Evolutionary conservation across 2,329 filamentous ascomycete species (phyloP).

Genomic region (Aureobasidium uvarum): DNA sequence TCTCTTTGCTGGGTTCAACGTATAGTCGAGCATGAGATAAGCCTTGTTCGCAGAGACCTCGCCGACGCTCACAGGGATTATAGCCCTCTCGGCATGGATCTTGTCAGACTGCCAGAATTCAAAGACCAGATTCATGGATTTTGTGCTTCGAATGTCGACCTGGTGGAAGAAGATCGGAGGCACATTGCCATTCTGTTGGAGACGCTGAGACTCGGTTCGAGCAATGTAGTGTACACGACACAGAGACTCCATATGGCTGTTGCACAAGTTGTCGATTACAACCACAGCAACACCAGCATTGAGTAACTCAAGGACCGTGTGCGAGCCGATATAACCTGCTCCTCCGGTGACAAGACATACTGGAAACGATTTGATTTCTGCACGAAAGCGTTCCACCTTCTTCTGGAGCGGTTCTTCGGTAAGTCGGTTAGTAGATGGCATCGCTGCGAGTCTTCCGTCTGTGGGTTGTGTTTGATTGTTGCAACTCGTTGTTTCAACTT

Average conservation of each 20-base stretch:
- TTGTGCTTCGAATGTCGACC: slow-evolving; percentile 48
- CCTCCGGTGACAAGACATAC: slow-evolving; percentile 25
- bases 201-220: slow-evolving; percentile 38
- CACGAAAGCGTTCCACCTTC: slow-evolving; percentile 16
- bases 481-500: not conserved
- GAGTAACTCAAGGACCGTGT: slow-evolving; percentile 55
- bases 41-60: slow-evolving; percentile 20
- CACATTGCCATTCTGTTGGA: slow-evolving; percentile 40
- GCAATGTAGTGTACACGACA: slow-evolving; percentile 42
- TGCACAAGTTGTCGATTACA: slow-evolving; percentile 48
- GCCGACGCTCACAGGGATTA: slow-evolving; percentile 40
- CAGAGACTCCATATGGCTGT: slow-evolving; percentile 39
- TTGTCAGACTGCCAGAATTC: slow-evolving; percentile 14
- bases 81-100: slow-evolving; percentile 13
- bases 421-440: not conserved
- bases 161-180: slow-evolving; percentile 50
- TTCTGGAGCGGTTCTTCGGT: slow-evolving; percentile 2
- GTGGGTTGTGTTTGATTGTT: not conserved
- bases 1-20: slow-evolving; percentile 4
- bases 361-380: slow-evolving; percentile 19
- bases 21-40: slow-evolving; percentile 21
- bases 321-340: slow-evolving; percentile 49
- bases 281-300: slow-evolving; percentile 56
- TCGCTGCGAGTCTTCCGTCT: not conserved
- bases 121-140: slow-evolving; percentile 46